Percentiles rank a stretch among this genome's conserved stretches.
Conservation (phyloP, 371 early-diverging fungal species). For the Rhizomucor pusillus region DNA sequence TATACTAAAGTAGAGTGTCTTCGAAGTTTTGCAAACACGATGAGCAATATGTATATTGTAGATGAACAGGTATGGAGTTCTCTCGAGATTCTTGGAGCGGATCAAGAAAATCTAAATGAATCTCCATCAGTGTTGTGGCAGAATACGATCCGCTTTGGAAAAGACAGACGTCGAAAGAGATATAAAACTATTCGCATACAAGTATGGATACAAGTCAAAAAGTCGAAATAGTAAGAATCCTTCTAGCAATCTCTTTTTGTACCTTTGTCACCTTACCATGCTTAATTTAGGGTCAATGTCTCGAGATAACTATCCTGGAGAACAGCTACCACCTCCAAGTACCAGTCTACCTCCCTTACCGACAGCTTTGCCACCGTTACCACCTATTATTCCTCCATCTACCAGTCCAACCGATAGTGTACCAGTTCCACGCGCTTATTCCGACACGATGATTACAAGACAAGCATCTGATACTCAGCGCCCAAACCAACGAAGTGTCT, state of each 20-base stretch:
- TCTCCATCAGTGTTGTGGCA: slow-evolving; percentile 16
- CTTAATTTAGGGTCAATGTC: slow-evolving; percentile 4
- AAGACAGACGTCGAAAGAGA: slow-evolving; percentile 24
- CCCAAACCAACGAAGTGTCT: background rate
- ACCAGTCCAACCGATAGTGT: too few species aligned
- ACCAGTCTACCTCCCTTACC: slow-evolving; percentile 5
- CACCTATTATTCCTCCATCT: background rate
- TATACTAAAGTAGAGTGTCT: background rate
- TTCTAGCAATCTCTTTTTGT: background rate
- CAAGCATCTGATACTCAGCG: background rate
- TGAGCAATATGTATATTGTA: slow-evolving; percentile 23
- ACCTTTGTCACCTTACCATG: background rate
- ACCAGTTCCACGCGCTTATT: background rate
- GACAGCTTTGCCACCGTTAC: slow-evolving; percentile 3
- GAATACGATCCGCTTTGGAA: slow-evolving; percentile 23
- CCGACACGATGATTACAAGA: background rate
- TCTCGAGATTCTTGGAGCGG: background rate
- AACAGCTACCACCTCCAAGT: slow-evolving; percentile 7
- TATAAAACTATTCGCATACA: slow-evolving; percentile 7
- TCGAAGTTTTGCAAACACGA: slow-evolving; percentile 26
- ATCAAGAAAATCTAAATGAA: slow-evolving; percentile 1
- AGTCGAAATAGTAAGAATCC: background rate
- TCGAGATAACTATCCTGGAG: background rate
- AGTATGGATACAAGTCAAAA: slow-evolving; percentile 1
- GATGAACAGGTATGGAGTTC: slow-evolving; percentile 22